Base-by-base conservation (phyloP, 1,284 basidiomycete genomes). In the Ustilago loliicola region DNA sequence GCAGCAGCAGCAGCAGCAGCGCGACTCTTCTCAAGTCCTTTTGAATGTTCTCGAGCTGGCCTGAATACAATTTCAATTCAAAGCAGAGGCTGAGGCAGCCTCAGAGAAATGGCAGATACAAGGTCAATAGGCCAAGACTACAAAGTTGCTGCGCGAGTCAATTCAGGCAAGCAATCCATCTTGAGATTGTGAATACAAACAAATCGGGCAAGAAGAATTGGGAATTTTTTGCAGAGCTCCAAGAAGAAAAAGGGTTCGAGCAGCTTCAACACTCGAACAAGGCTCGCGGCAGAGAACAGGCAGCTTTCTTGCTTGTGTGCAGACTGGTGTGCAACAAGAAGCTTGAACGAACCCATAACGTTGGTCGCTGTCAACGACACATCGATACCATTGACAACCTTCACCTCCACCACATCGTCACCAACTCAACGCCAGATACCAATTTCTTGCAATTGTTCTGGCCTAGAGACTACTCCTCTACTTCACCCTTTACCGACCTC, bases 171-270 rank as follows among this genome's bases (percentile, higher is more conserved):
- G 19, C 7, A n/a, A 9, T 45, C 21, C 2, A 45, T 45, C 42
- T 45, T 45, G 48, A 27, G 48, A 50, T 27, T 34, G 19, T 6
- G 3, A 58, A 52, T 61, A 61, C 59, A 61, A 59, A 61, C 59
- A 61, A 45, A 52, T 42, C 32, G 36, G 48, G 15, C 36, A 29
- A 51, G 55, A 57, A 50, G 54, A 52, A 64, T 21, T 57, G 27
- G 25, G 55, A 52, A 23, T 58, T 64, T 64, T 58, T 58, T 58
- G 15, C 50, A 42, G 29, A 50, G 40, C 4, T 21, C 15, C 25
- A 32, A 34, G 27, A 57, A 57, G 36, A 38, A 55, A 57, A 57
- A 45, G 38, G 54, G 34, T 45, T 48, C 21, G 45, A 32, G 54
- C 54, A n/a, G 36, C 25, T 30, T 9, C 50, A 52, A 52, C 9